Percentiles rank a stretch among this genome's conserved stretches.
Conservation (phyloP, 306 rosid species). For the Calophaca sinica region DNA sequence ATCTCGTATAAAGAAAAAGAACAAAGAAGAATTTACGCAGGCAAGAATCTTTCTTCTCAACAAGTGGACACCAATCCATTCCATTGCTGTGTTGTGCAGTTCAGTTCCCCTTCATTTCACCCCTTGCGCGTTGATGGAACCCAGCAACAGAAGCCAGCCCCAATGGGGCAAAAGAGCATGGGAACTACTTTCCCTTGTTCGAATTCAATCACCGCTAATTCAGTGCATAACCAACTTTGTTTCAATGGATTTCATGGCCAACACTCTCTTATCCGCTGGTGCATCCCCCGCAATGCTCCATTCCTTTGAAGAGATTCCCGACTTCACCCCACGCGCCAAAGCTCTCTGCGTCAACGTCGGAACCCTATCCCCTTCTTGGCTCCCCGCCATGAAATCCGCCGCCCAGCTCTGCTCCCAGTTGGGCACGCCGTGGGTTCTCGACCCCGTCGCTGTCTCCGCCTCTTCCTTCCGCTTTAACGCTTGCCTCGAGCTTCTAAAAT, state of each 20-base stretch:
- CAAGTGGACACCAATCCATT: too few relatives aligned
- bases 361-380: conserved; percentile 73
- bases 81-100: too few relatives aligned
- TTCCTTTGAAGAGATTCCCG: conserved; percentile 65
- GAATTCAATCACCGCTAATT: conserved; percentile 68
- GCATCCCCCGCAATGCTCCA: conserved; percentile 96
- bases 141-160: not conserved
- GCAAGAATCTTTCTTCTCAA: too few relatives aligned
- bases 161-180: conserved; percentile 65
- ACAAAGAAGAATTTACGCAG: too few relatives aligned
- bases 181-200: conserved; percentile 54
- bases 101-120: too few relatives aligned
- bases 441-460: conserved; percentile 86
- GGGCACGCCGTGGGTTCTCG: conserved; percentile 84
- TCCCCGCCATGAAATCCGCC: conserved; percentile 75
- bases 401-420: conserved; percentile 50
- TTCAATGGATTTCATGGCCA: conserved; percentile 93
- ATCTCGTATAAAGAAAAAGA: too few relatives aligned
- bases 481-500: conserved; percentile 64
- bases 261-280: conserved; percentile 78
- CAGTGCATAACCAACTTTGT: conserved; percentile 96
- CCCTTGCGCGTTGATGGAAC: not conserved
- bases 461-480: conserved; percentile 70
- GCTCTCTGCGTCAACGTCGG: conserved; percentile 80
- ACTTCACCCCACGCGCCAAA: conserved; percentile 72